Evolutionary conservation across 805 yeast genomes (phyloP), one percentile per base, ranked within the genome.

Genomic region (Saccharomycopsis guyanensis): DNA sequence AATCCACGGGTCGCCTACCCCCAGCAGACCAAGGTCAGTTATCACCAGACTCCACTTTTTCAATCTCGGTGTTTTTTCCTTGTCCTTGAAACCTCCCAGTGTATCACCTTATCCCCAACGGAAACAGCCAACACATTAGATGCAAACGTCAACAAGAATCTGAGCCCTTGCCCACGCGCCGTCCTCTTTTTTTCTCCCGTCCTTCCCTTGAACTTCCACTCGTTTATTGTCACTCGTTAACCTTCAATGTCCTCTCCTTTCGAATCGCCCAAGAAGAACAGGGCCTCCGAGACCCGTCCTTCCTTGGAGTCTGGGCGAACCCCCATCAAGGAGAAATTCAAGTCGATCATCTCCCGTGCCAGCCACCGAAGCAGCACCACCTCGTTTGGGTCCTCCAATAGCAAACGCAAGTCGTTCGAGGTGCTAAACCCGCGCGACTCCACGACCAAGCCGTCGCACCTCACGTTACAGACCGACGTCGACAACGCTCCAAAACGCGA

Each of bases 301-400:
- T 16, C 19, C 15, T 6, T 13, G 18, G 42, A 38, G 15, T 15
- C 45, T 16, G 18, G 27, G 1, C 40, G 37, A 20, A 42, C 47
- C 4, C 47, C 50, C 16, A 49, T 51, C 13, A 45, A 32, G 31
- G 50, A 46, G 7, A 51, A 49, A 27, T 51, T 51, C 38, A 45
- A 35, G 22, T 46, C 50, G 6, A 49, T 51, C 16, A 51, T 51
- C 4, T 49, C 51, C 2, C 46, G 37, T 16, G 54, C 54, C 5
- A 41, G 50, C 6, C 45, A 43, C 15, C 38, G 50, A 27, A 45
- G 44, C 24, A 49, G 50, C 37, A 34, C 48, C 3, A 27, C 38
- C 15, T 50, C 48, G 3, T 44, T 40, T 15, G 16, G 18, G 6
- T 33, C 48, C 2, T 40, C 29, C 33, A 32, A 22, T 24, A 38